A percentile compares a stretch with the other conserved stretches of the same genome.
phyloP scores from a whole-genome alignment of 768 basidiomycete species.

The Boletus sp. region DNA sequence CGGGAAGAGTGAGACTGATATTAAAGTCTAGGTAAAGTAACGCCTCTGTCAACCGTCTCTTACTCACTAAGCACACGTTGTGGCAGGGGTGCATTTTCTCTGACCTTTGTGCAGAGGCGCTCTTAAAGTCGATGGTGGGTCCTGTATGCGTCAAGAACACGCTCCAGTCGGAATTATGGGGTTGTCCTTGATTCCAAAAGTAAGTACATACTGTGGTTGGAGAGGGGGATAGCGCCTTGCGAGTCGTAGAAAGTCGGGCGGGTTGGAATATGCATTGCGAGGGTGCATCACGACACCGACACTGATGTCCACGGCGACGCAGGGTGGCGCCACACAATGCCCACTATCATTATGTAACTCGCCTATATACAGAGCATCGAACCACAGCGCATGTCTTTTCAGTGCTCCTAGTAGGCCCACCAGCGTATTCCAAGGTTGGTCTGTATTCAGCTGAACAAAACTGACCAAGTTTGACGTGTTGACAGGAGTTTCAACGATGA shows the following conservation, averaged over 20 bases:
- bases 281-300: constrained; percentile 38
- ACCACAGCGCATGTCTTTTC: too few relatives aligned
- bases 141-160: constrained; percentile 26
- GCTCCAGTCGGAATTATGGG: constrained; percentile 17
- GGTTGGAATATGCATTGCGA: constrained; percentile 44
- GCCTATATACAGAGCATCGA: background rate
- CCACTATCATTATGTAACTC: background rate
- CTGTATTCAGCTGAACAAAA: background rate
- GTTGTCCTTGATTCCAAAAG: background rate
- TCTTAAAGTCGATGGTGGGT: constrained; percentile 69
- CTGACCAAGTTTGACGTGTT: background rate
- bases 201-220: constrained; percentile 44
- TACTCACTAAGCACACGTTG: constrained; percentile 10
- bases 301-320: constrained; percentile 12
- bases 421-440: background rate
- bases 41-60: constrained; percentile 74
- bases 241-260: constrained; percentile 59
- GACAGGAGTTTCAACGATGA: background rate
- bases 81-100: background rate
- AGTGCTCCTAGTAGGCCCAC: too few relatives aligned
- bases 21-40: constrained; percentile 74
- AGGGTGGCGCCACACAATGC: too few relatives aligned
- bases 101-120: constrained; percentile 68
- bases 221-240: constrained; percentile 57
- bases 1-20: constrained; percentile 57